Conservation (phyloP, 768 basidiomycete genomes). For the Leccinum uliginosum region DNA sequence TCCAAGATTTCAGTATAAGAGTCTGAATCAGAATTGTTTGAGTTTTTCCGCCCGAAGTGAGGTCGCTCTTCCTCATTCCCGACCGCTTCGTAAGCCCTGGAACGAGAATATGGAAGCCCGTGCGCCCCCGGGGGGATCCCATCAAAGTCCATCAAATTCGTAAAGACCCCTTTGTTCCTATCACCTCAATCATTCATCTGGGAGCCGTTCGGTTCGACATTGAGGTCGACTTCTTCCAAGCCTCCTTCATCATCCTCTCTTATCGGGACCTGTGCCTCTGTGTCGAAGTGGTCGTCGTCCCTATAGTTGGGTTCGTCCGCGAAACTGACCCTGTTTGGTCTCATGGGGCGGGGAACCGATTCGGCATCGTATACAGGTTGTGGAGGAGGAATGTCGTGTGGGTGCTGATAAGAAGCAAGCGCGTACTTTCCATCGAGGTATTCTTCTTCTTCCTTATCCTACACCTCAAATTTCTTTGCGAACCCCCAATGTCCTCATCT, state of each 20-base stretch:
- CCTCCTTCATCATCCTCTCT: conserved; percentile 4
- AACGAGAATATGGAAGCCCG: conserved; percentile 25
- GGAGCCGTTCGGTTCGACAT: conserved; percentile 10
- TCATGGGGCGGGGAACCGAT: conserved; percentile 5
- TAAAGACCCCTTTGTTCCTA: conserved; percentile 23
- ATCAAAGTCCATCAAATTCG: conserved; percentile 31
- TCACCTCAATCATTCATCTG: conserved; percentile 23
- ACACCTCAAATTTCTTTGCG: conserved; percentile 11
- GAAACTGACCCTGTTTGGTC: conserved; percentile 38
- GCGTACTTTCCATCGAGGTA: conserved; percentile 40
- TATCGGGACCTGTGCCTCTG: conserved; percentile 20
- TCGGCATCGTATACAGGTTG: conserved; percentile 35
- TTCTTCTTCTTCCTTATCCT: conserved; percentile 10
- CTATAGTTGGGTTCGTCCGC: conserved; percentile 21
- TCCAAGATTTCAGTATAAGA: conserved; percentile 54
- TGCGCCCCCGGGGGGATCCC: conserved; percentile 19
- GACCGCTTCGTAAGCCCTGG: conserved; percentile 14
- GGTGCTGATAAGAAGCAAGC: conserved; percentile 55
- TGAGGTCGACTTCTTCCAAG: conserved; percentile 20
- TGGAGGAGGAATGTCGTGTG: conserved; percentile 58
- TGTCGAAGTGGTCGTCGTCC: conserved; percentile 17
- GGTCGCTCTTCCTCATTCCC: conserved; percentile 9
- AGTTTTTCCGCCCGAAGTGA: conserved; percentile 34
- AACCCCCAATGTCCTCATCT: conserved; percentile 19
- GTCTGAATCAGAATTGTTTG: conserved; percentile 38